Conservation (phyloP, 805 yeast species). For the Millerago galiae region DNA sequence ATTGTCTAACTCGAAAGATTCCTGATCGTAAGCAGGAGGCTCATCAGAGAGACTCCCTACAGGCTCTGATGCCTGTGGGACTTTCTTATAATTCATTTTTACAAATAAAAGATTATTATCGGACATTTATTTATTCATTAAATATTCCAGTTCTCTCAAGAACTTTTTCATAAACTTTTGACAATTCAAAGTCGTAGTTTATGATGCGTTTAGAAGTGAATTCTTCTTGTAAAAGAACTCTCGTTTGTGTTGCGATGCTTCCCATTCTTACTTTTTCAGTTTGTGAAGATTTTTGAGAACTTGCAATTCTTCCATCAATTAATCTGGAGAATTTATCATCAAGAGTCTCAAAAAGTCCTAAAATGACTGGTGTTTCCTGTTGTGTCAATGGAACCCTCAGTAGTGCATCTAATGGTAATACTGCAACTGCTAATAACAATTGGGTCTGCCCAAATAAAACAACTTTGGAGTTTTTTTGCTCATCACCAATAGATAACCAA, state of each 20-base stretch:
- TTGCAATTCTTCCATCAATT: constrained; percentile 30
- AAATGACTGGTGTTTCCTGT: constrained; percentile 28
- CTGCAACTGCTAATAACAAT: constrained; percentile 56
- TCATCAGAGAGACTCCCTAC: not conserved
- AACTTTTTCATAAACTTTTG: constrained; percentile 36
- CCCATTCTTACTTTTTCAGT: constrained; percentile 41
- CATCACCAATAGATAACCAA: constrained; percentile 51
- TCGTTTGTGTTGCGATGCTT: constrained; percentile 43
- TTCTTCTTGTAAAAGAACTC: constrained; percentile 33
- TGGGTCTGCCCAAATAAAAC: constrained; percentile 51
- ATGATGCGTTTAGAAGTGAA: constrained; percentile 29
- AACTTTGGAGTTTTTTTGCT: not conserved
- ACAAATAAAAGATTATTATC: not conserved
- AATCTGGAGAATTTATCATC: constrained; percentile 36
- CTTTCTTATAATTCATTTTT: not conserved
- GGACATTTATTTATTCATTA: not conserved
- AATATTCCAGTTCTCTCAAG: constrained; percentile 29
- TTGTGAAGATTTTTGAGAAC: constrained; percentile 29
- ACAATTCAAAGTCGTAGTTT: constrained; percentile 39
- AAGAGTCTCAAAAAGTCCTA: constrained; percentile 32
- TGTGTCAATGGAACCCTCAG: constrained; percentile 32
- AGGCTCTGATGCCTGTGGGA: not conserved
- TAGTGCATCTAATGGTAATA: constrained; percentile 59
- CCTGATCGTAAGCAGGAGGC: not conserved
- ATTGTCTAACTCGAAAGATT: constrained; percentile 16